Evolutionary conservation across 768 basidiomycete species (phyloP), one percentile per base, ranked within the genome.

Genomic region (Suillus lakei): DNA sequence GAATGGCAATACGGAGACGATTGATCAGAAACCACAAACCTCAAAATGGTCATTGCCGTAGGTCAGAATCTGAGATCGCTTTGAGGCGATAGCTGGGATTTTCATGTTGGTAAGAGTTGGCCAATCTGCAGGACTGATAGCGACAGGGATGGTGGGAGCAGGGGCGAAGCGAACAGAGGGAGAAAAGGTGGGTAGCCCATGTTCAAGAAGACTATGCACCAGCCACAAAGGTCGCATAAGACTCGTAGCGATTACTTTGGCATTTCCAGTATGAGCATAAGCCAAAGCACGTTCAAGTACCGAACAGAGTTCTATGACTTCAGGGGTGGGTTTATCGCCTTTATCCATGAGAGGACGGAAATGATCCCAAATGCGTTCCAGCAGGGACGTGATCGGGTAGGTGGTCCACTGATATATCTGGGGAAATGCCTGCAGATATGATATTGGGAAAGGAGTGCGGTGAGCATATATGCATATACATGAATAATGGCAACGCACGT

Each of bases 261-360:
- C 18, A 26, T 41, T 59, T 4, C 63, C 63, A 5, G 63, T 64
- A 21, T 64, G 63, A 21, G 41, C 38, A 26, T 36, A 64, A 26
- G 54, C 56, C 34, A 64, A 55, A 4, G 63, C 13, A 4, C 63
- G 32, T 5, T 64, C 63, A 3, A 64, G 44, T 3, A 44, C 55
- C 0, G 53, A 23, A 1, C 23, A 46, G 6, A 59, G 16, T 39
- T 64, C 53, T 18, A 43, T 21, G 43, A 8, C 43, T 43, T 21
- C 15, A 21, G 43, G 43, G 21, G 53, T 8, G 0, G 56, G 38
- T 16, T 39, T 23, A 7, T 9, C 21, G 12, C 43, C 26, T 28
- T 7, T 50, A 3, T 21, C 21, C 2, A 44, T 2, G 18, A 44
- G 18, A 6, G 34, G 36, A 7, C 3, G 18, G 12, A 30, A 30